Percentiles rank a stretch among this genome's conserved stretches.
phyloP scores from a whole-genome alignment of 163 green algal genomes.

The Prototheca wickerhamii region DNA sequence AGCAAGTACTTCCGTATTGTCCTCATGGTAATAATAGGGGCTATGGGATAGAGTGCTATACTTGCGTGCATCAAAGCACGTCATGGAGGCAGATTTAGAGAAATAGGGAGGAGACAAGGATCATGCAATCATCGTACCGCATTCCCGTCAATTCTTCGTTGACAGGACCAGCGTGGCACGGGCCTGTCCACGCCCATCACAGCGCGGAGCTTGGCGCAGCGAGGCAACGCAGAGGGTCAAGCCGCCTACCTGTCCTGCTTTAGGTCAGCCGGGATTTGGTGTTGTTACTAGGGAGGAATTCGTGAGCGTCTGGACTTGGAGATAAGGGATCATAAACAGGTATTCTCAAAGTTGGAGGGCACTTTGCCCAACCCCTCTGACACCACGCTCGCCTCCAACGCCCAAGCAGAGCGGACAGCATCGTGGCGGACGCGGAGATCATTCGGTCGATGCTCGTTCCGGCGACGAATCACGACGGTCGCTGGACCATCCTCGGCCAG shows the following conservation, averaged over 20 bases:
- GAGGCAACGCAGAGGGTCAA: conserved; percentile 53
- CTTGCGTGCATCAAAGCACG: background rate
- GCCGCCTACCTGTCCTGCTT: conserved; percentile 74
- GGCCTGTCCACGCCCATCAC: conserved; percentile 64
- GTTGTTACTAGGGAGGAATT: too few species aligned
- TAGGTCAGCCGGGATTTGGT: conserved; percentile 31
- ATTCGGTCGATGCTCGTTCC: conserved; percentile 65
- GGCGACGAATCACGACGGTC: conserved; percentile 16
- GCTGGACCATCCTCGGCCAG: conserved; percentile 87
- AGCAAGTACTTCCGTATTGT: conserved; percentile 67
- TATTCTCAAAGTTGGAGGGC: too few species aligned
- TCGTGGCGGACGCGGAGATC: conserved; percentile 77
- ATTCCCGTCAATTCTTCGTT: too few species aligned
- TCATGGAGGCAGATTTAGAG: too few species aligned
- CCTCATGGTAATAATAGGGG: conserved; percentile 39
- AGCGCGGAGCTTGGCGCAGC: conserved; percentile 39
- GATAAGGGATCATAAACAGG: too few species aligned
- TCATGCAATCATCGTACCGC: too few species aligned
- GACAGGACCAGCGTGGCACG: conserved; percentile 88
- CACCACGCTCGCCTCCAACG: background rate
- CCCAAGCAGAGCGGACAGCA: conserved; percentile 68
- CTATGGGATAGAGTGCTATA: too few species aligned
- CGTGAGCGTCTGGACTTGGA: too few species aligned
- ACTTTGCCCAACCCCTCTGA: background rate
- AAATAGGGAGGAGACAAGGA: too few species aligned